Conservation (phyloP, 352 stramenopile species). For the Phytopythium chamaehyphon region DNA sequence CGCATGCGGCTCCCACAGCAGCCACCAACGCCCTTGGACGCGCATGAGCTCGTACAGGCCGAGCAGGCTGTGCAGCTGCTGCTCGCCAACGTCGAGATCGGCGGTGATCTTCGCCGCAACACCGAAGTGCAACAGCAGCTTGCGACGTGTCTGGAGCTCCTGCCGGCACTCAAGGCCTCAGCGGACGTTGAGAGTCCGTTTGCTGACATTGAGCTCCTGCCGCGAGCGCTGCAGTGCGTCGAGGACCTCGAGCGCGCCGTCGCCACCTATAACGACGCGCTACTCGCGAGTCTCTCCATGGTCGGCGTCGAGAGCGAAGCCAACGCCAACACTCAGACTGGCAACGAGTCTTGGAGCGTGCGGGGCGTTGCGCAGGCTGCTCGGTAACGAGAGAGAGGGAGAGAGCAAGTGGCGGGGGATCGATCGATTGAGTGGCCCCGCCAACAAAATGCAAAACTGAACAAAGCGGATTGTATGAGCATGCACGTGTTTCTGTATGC, state of each 20-base stretch:
- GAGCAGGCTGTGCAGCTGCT: conserved; percentile 27
- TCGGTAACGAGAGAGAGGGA: too few relatives aligned
- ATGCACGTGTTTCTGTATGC: not conserved
- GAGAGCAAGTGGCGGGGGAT: too few relatives aligned
- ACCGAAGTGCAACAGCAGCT: conserved; percentile 34
- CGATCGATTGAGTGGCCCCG: too few relatives aligned
- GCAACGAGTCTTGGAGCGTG: too few relatives aligned
- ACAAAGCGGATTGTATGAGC: not conserved
- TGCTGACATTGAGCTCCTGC: conserved; percentile 29
- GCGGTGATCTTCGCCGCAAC: conserved; percentile 25
- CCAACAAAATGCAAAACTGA: not conserved
- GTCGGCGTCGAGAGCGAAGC: not conserved
- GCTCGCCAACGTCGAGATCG: conserved; percentile 13
- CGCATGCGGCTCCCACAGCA: conserved; percentile 10
- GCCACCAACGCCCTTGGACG: conserved; percentile 27
- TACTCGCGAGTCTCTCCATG: conserved; percentile 25
- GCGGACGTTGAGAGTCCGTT: conserved; percentile 38
- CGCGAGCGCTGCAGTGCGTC: conserved; percentile 35
- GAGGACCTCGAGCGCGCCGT: conserved; percentile 33
- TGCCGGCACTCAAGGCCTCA: conserved; percentile 20
- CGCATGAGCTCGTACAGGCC: conserved; percentile 28
- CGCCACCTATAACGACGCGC: conserved; percentile 33
- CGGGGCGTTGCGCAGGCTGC: too few relatives aligned
- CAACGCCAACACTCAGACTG: too few relatives aligned
- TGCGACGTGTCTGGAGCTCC: conserved; percentile 25